Evolutionary conservation across 1,139 yeast species (phyloP).

Genomic region (Hansenula lynferdii): DNA sequence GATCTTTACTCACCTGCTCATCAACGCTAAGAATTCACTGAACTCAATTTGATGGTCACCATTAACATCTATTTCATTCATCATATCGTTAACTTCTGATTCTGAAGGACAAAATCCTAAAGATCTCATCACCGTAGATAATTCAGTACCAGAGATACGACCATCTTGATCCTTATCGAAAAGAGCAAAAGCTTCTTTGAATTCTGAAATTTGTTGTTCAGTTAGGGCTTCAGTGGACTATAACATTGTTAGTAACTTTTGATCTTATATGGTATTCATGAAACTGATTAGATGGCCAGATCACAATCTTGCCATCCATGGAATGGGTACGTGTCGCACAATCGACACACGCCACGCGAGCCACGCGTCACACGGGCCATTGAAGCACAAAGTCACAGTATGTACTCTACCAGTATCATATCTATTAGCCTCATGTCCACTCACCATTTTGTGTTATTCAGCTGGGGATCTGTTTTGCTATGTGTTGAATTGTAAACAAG

Average conservation of each 20-base stretch:
- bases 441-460: background rate
- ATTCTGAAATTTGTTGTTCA: constrained; percentile 94
- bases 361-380: too few species aligned
- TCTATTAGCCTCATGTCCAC: background rate
- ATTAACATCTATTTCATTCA: constrained; percentile 94
- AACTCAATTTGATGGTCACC: constrained; percentile 94
- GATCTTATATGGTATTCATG: background rate
- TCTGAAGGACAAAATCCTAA: constrained; percentile 97
- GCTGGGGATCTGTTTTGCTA: background rate
- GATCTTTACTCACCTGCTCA: constrained; percentile 23
- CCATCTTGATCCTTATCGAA: constrained; percentile 98
- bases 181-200: constrained; percentile 94
- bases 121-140: constrained; percentile 98
- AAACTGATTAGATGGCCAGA: too few species aligned
- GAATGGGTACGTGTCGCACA: constrained; percentile 1
- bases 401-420: too few species aligned
- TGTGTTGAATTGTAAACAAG: constrained; percentile 1
- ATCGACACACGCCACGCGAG: too few species aligned
- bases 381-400: too few species aligned
- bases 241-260: constrained; percentile 5
- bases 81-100: constrained; percentile 91
- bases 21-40: constrained; percentile 63
- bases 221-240: constrained; percentile 69
- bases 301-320: background rate
- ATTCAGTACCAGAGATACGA: constrained; percentile 88